phyloP scores from a whole-genome alignment of 2,329 filamentous ascomycete species.

The Ophiostoma sp. region DNA sequence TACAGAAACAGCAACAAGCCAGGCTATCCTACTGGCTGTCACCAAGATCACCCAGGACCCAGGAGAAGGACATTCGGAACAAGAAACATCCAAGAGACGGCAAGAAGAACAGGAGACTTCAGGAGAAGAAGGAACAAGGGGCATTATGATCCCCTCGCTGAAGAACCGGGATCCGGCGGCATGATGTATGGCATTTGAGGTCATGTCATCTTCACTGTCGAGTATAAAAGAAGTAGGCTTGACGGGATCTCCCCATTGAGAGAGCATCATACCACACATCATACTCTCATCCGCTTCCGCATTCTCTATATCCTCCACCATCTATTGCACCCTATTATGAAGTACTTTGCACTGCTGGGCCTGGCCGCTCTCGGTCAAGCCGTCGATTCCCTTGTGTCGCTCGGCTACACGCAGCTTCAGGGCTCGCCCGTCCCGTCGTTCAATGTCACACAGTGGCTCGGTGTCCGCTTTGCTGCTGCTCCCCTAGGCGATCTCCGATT shows the following conservation, averaged over 20 bases:
- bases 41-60: not conserved
- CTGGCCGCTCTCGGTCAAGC: not conserved
- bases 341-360: not conserved
- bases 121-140: not conserved
- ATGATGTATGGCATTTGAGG: not conserved
- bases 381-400: not conserved
- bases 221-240: not conserved
- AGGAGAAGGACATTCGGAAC: not conserved
- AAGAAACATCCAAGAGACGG: not conserved
- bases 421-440: not conserved
- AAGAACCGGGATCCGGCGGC: not conserved
- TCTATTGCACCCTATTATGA: not conserved
- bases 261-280: not conserved
- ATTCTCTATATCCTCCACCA: not conserved
- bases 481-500: not conserved
- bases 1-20: too few relatives aligned
- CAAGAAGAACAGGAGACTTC: not conserved
- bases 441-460: not conserved
- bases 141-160: not conserved
- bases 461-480: not conserved
- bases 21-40: not conserved
- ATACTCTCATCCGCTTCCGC: not conserved
- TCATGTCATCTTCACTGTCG: not conserved
- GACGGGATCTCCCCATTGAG: not conserved
- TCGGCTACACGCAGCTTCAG: not conserved